Evolutionary conservation across 2,329 filamentous ascomycete genomes (phyloP).

Genomic region (Fusarium sp.): DNA sequence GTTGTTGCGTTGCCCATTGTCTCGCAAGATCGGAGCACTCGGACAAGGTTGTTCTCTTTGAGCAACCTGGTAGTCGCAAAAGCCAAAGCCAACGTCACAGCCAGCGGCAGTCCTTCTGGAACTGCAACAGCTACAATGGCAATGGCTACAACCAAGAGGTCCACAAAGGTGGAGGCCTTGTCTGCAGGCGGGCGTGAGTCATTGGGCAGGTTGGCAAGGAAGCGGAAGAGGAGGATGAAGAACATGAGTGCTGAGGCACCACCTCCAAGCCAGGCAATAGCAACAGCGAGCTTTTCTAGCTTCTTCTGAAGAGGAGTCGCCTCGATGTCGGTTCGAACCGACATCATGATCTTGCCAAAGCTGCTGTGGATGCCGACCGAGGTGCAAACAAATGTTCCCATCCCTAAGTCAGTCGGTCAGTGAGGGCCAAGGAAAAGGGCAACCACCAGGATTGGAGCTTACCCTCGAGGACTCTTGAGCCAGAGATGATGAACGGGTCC

Average conservation of each 20-base stretch:
- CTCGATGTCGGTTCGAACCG: slow-evolving; percentile 64
- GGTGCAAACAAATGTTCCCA: slow-evolving; percentile 68
- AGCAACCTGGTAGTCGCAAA: slow-evolving; percentile 79
- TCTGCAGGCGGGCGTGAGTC: not conserved
- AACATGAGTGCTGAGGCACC: not conserved
- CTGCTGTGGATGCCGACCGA: slow-evolving; percentile 67
- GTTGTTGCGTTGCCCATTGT: slow-evolving; percentile 81
- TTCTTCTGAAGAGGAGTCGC: slow-evolving; percentile 69
- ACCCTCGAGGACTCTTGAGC: slow-evolving; percentile 4
- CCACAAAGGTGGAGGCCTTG: slow-evolving; percentile 4
- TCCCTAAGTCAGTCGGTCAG: slow-evolving; percentile 60
- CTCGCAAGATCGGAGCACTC: slow-evolving; percentile 76
- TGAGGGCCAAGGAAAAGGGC: not conserved
- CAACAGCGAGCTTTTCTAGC: slow-evolving; percentile 52
- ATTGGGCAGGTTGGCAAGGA: not conserved
- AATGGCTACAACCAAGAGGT: not conserved
- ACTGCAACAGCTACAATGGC: slow-evolving; percentile 69
- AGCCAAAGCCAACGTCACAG: slow-evolving; percentile 76
- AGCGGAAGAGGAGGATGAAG: slow-evolving; percentile 4
- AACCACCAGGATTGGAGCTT: not conserved
- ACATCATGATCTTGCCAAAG: slow-evolving; percentile 69
- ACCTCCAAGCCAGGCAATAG: not conserved
- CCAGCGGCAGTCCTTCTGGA: slow-evolving; percentile 75
- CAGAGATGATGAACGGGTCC: slow-evolving; percentile 5
- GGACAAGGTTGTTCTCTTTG: slow-evolving; percentile 78